phyloP scores from a whole-genome alignment of 345 rosid species.

The Abelmoschus esculentus region DNA sequence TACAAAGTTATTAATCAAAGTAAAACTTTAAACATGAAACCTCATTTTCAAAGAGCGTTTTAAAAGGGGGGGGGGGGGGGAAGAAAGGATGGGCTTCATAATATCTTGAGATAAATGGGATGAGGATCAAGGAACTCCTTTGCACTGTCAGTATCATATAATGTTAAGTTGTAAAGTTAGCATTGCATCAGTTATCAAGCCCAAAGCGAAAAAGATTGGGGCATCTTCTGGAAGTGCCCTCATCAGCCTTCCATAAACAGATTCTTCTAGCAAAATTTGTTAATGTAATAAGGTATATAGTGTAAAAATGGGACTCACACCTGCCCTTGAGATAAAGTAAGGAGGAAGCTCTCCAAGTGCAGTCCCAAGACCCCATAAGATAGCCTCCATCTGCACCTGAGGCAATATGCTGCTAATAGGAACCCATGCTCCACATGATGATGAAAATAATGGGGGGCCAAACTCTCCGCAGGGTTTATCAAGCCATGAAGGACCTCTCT shows the following conservation, averaged over 20 bases:
- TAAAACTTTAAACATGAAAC: neutral
- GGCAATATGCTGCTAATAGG: slow-evolving; percentile 79
- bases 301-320: slow-evolving; percentile 24
- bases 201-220: neutral
- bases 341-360: slow-evolving; percentile 99
- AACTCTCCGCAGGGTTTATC: slow-evolving; percentile 77
- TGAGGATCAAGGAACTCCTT: neutral
- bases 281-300: neutral
- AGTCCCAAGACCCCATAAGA: slow-evolving; percentile 96
- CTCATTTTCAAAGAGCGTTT: neutral
- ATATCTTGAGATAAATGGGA: neutral
- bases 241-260: neutral
- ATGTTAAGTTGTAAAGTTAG: neutral
- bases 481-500: slow-evolving; percentile 86
- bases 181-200: neutral
- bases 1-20: neutral
- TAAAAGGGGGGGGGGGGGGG: no score
- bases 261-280: neutral
- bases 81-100: neutral
- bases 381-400: slow-evolving; percentile 78
- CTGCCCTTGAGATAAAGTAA: slow-evolving; percentile 97
- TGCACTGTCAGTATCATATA: neutral
- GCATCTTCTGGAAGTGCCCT: neutral
- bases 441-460: slow-evolving; percentile 60
- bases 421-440: slow-evolving; percentile 57